These are phyloP conservation scores for Butyriboletus loyo DNA, from an alignment of 768 basidiomycete species.

Conservation along the genomic window DNA sequence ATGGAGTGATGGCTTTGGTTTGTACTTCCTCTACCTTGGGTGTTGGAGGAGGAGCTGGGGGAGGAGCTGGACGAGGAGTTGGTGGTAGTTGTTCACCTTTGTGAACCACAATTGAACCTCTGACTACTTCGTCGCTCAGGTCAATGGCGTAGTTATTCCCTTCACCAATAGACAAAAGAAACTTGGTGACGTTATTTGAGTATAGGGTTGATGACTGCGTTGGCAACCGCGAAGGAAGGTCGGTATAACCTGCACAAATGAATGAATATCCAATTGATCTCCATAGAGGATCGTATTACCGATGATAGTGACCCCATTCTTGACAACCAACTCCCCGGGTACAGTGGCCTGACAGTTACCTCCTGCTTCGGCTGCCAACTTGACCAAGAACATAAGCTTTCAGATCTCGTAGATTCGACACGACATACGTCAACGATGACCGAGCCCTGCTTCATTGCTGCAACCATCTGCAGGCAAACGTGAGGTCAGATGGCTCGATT, in stretches of 20 bases:
- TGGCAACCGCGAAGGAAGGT: slow-evolving; percentile 82
- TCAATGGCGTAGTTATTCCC: slow-evolving; percentile 63
- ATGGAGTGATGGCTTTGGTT: slow-evolving; percentile 68
- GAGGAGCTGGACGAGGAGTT: slow-evolving; percentile 63
- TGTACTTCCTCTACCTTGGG: slow-evolving; percentile 45
- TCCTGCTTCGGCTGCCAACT: slow-evolving; percentile 77
- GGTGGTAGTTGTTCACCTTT: slow-evolving; percentile 64
- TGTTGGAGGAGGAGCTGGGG: slow-evolving; percentile 54
- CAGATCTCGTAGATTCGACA: background rate
- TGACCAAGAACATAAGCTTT: slow-evolving; percentile 15
- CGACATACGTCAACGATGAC: slow-evolving; percentile 67
- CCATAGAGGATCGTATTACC: slow-evolving; percentile 40
- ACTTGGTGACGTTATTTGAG: slow-evolving; percentile 90
- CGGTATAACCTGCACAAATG: slow-evolving; percentile 61
- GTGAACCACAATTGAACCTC: slow-evolving; percentile 75
- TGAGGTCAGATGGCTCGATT: slow-evolving; percentile 5
- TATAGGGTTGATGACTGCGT: slow-evolving; percentile 89
- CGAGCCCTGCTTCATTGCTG: slow-evolving; percentile 90
- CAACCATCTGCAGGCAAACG: slow-evolving; percentile 54
- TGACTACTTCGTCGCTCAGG: slow-evolving; percentile 79
- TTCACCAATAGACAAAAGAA: slow-evolving; percentile 74
- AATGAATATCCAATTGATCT: slow-evolving; percentile 2
- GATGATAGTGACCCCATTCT: slow-evolving; percentile 79
- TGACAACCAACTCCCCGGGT: slow-evolving; percentile 67
- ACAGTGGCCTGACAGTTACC: slow-evolving; percentile 83